Base-by-base conservation (phyloP, 345 rosid genomes). In the Hibiscus trionum region DNA sequence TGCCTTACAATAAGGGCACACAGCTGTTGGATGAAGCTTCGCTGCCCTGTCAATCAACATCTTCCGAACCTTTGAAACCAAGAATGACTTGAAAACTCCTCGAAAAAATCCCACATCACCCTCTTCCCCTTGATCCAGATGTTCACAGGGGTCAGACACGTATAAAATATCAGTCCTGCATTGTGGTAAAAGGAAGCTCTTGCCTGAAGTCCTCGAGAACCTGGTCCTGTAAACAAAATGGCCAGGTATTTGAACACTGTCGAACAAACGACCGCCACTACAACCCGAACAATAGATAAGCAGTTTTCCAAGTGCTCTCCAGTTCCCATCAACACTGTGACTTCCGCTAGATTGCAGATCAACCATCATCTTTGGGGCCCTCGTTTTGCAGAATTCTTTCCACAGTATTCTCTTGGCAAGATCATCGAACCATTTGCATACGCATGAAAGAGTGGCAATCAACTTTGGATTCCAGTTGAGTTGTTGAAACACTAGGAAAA, bases 61-160 rank as follows among this genome's bases (percentile, higher is more conserved):
- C 76, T 84, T 88, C 75, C 93, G 79, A 37, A 89, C 99, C 79
- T 83, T 90, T 0, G 99, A 88, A 77, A 79, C 75, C 0, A 93
- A 75, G 74, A 95, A 95, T 3, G 97, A 90, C 75, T 95, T 95
- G 75, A 95, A 92, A 79, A 95, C 79, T 73, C 99, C 99, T 11
- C 99, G 93, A 67, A 95, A 95, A 80, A 95, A 95, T 35, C 97
- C 99, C 47, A 95, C 75, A 69, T 95, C 97, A 12, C 99, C 99
- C 68, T 90, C 97, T 66, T 95, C 99, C 70, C 99, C 97, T 82
- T 90, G 91, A 81, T 92, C 97, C 52, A 90, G 83, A 85, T 95
- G 99, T 70, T 95, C 99, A 69, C 99, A 95, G 69, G 99, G 99
- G 80, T 95, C 99, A 66, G 99, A 95, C 3, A 95, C 97, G 67